Conservation (phyloP, 495 filamentous ascomycete genomes). For the Lindgomyces ingoldianus region DNA sequence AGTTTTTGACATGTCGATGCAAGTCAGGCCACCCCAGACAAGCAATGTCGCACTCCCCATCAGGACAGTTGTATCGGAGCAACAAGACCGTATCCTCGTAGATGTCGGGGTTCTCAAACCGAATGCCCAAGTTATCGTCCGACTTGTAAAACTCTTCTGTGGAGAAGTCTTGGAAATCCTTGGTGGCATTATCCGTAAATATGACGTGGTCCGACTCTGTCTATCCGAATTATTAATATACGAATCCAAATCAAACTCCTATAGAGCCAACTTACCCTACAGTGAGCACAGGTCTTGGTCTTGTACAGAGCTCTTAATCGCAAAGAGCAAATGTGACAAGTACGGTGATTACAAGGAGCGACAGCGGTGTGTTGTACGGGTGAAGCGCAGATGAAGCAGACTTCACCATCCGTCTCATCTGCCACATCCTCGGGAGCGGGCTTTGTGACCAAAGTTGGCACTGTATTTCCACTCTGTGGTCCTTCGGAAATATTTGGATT, state of each 20-base stretch:
- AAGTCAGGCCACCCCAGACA: slow-evolving; percentile 92
- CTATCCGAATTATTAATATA: not conserved
- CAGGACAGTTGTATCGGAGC: slow-evolving; percentile 94
- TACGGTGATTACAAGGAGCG: slow-evolving; percentile 90
- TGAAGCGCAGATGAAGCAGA: slow-evolving; percentile 97
- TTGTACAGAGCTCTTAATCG: slow-evolving; percentile 91
- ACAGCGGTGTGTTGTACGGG: slow-evolving; percentile 79
- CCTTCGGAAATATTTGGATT: slow-evolving; percentile 28
- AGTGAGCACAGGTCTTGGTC: slow-evolving; percentile 91
- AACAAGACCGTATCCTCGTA: slow-evolving; percentile 83
- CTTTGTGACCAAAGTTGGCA: not conserved
- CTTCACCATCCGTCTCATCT: slow-evolving; percentile 52
- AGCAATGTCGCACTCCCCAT: slow-evolving; percentile 78
- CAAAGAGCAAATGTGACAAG: slow-evolving; percentile 92
- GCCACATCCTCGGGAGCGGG: slow-evolving; percentile 9
- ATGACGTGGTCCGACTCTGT: slow-evolving; percentile 81
- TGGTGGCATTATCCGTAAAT: slow-evolving; percentile 80
- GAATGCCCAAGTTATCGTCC: slow-evolving; percentile 84
- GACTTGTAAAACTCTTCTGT: slow-evolving; percentile 68
- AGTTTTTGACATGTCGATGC: slow-evolving; percentile 80
- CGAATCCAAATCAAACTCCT: not conserved
- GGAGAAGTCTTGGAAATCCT: slow-evolving; percentile 80
- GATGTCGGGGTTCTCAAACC: slow-evolving; percentile 82
- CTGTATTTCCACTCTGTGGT: not conserved
- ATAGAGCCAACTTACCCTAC: slow-evolving; percentile 52